Evolutionary conservation across 768 basidiomycete species (phyloP), one percentile per base, ranked within the genome.

Genomic region (Leccinellum albellum): DNA sequence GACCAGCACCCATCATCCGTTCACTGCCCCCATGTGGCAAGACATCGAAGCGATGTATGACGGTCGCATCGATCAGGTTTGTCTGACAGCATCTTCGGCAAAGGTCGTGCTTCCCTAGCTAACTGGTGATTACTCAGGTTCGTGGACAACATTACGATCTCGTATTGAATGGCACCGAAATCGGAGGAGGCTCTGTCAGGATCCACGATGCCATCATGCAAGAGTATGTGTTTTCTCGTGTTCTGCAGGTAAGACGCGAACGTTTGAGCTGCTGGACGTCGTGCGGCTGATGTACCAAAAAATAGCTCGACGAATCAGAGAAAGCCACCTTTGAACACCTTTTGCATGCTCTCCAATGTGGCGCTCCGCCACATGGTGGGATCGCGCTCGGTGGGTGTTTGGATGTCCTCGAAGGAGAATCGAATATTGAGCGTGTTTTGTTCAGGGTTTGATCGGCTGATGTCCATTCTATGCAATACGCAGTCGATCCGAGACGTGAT

Each of bases 61-160:
- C 42, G 92, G 91, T 35, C 78, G 84, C 63, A 74, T 88, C 48
- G 83, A 85, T 51, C 71, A 76, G 63, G 83, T 84, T 66, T 61
- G 79, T 68, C 46, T 53, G 59, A 1, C 49, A 33, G 46, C 37
- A 40, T 48, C n/a, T 6, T 40, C 50, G 21, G n/a, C 33, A 23
- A 40, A 8, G 3, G n/a, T 31, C 14, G 26, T 32, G 17, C 52
- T 33, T 17, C 51, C 29, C 33, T 23, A 51, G 28, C 52, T 56
- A 51, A 57, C 26, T 54, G 21, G 20, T 51, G 26, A 53, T 56
- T n/a, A 56, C 40, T 47, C 68, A 92, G 88, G 88, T 95, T 64
- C 86, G 94, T 53, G 94, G 94, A 17, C 94, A 98, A 69, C 94
- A 98, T 72, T 98, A 97, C 67, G 94, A 98, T 76, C 85, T 98